Base-by-base conservation (phyloP, 2,329 filamentous ascomycete species). In the Alternaria arbusti region DNA sequence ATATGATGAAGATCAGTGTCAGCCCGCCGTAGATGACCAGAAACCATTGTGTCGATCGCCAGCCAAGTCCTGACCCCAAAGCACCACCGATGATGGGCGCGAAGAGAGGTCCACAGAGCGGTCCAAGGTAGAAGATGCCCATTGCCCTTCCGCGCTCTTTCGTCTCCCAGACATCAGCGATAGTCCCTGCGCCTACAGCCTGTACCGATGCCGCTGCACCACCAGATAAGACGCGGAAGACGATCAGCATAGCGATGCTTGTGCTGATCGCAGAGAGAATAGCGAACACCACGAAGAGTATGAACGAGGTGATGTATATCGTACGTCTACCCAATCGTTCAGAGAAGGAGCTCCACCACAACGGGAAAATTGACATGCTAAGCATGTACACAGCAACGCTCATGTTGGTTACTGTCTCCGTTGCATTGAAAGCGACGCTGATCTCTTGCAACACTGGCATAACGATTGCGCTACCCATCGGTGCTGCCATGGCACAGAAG, bases 381-480 rank as follows among this genome's bases (percentile, higher is more conserved):
- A 82, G 74, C 80, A 82, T 81, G 61, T 81, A 82, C 13, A 81
- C 74, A 1, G 79, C 78, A 15, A 81, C 79, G 32, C 68, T 75
- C 72, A 82, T 76, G 54, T 82, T 82, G n/a, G 79, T 73, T 4
- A 80, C 68, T 1, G 77, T 76, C 12, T 73, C 54, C 1, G 70
- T 73, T 7, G 79, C 69, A n/a, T 73, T 45, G 32, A 81, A 78
- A 1, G 73, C 73, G 11, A 64, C 62, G 4, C 73, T 68, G 12
- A 82, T 79, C 11, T 79, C 77, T 20, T 73, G 72, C 22, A 82
- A 66, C 3, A 76, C 76, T 7, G 80, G 93, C 70, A 95, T 90
- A 61, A 97, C 89, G 58, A 97, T 94, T 2, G 91, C 88, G 26
- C 91, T 94, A 1, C 94, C 94, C 82, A 97, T 88, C 0, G 94